A percentile compares a stretch with the other conserved stretches of the same genome.
These are phyloP conservation scores for Penicillium ucsense DNA, from an alignment of 495 filamentous ascomycete genomes.

Conservation along the genomic window DNA sequence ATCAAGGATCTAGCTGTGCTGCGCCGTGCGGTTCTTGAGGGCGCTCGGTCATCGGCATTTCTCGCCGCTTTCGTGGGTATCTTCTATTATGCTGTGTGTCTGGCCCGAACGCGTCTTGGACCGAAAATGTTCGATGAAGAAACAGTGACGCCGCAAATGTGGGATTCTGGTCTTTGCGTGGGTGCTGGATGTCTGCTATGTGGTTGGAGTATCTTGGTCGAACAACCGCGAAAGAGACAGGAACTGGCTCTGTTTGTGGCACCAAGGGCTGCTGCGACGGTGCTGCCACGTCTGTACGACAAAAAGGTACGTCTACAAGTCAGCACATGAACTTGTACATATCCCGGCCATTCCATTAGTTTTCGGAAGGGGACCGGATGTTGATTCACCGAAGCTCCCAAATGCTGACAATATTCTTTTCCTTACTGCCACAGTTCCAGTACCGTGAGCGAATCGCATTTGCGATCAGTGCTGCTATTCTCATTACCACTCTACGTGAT, in stretches of 20 bases:
- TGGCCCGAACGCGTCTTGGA: conserved; percentile 70
- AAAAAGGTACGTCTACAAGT: conserved; percentile 37
- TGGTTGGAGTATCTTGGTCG: conserved; percentile 76
- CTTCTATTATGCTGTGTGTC: conserved; percentile 85
- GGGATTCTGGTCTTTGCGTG: conserved; percentile 66
- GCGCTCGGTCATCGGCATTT: conserved; percentile 69
- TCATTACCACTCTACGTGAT: conserved; percentile 64
- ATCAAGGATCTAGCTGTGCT: conserved; percentile 34
- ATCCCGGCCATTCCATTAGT: too few relatives aligned
- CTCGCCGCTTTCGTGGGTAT: conserved; percentile 71
- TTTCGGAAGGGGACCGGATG: not conserved
- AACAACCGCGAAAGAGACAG: conserved; percentile 56
- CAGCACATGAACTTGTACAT: too few relatives aligned
- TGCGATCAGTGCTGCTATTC: conserved; percentile 60
- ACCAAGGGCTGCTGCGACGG: conserved; percentile 67
- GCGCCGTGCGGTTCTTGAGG: conserved; percentile 45
- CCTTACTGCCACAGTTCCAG: conserved; percentile 40
- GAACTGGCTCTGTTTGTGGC: conserved; percentile 82
- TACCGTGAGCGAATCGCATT: conserved; percentile 71
- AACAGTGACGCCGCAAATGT: conserved; percentile 45
- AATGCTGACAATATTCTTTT: conserved; percentile 16
- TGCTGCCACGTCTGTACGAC: conserved; percentile 67
- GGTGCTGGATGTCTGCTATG: conserved; percentile 67
- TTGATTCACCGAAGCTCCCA: conserved; percentile 2
- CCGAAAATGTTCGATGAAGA: conserved; percentile 53